These are phyloP conservation scores for Solanum hybrid DNA, from an alignment of 305 asterid species.

Conservation along the genomic window DNA sequence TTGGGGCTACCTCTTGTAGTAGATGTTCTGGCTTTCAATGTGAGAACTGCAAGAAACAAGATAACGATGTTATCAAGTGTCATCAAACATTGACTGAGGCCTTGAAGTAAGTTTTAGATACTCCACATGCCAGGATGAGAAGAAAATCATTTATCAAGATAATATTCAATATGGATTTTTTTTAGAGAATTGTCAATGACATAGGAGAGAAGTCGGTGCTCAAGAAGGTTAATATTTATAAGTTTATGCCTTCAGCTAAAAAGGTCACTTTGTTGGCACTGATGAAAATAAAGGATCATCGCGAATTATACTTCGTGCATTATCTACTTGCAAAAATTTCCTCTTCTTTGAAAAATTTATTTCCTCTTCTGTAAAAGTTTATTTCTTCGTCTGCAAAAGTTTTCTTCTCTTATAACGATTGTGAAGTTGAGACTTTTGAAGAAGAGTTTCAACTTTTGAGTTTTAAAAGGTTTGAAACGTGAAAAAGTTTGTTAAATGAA, in stretches of 20 bases:
- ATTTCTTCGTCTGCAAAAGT: no score
- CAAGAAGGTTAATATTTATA: neutral
- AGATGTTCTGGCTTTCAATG: neutral
- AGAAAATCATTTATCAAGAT: neutral
- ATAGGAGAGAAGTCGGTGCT: neutral
- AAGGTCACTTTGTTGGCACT: neutral
- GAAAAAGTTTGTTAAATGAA: neutral
- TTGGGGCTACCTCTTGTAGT: neutral
- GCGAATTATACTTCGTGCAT: neutral
- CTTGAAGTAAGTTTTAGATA: neutral
- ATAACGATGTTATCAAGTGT: neutral
- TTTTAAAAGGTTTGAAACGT: no score
- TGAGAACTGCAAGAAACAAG: neutral
- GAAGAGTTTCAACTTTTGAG: no score
- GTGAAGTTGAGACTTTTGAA: no score
- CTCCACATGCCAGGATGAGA: neutral
- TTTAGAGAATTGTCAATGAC: neutral
- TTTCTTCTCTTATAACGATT: no score
- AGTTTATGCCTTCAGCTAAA: neutral
- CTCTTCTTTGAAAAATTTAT: neutral
- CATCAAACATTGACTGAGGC: neutral
- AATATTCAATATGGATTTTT: no score
- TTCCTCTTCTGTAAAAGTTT: no score
- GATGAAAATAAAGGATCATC: neutral
- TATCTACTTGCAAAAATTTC: neutral